Base-by-base conservation (phyloP, 192 early-diverging fungal species). In the Backusella tarrabulga region DNA sequence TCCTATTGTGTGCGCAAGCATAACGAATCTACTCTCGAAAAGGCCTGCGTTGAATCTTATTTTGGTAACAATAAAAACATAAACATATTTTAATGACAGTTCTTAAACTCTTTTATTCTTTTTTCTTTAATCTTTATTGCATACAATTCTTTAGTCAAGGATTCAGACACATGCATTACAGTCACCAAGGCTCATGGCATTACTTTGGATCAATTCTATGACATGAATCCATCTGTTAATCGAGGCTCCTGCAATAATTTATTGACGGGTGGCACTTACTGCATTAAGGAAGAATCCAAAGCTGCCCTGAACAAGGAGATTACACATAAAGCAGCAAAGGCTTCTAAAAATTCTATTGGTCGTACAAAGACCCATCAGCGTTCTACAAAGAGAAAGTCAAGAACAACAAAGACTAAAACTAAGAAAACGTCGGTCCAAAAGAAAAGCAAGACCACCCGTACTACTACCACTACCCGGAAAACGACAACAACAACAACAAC, bases 221-320 rank as follows among this genome's bases (percentile, higher is more conserved):
- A 70, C 17, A 68, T 76, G 79, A 80, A 80, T 38, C 79, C 71
- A 35, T 67, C 71, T 41, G 75, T 80, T 15, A 60, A 80, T n/a
- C 54, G 63, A 17, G 75, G 75, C 15, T 67, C 56, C 23, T 80
- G 79, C n/a, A 71, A 76, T 29, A 80, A 80, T 26, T 54, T 80
- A 5, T 71, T 73, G 17, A 72, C 44, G 14, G 76, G 76, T 70
- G 70, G 35, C 14, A 21, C 23, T 12, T 77, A 77, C 46, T 77
- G 76, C 36, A 71, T 77, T 35, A 42, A 72, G n/a, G 69, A 17
- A 29, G 70, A 40, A 15, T 21, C 23, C 19, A 12, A 44, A 1
- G 23, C 26, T 17, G 6, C 44, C n/a, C 23, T 72, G 42, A 72
- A 72, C 23, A 72, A 72, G 71, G 26, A 29, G 3, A 63, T 63